Base-by-base conservation (phyloP, 2,329 filamentous ascomycete genomes). In the Aureobasidium uvarum region DNA sequence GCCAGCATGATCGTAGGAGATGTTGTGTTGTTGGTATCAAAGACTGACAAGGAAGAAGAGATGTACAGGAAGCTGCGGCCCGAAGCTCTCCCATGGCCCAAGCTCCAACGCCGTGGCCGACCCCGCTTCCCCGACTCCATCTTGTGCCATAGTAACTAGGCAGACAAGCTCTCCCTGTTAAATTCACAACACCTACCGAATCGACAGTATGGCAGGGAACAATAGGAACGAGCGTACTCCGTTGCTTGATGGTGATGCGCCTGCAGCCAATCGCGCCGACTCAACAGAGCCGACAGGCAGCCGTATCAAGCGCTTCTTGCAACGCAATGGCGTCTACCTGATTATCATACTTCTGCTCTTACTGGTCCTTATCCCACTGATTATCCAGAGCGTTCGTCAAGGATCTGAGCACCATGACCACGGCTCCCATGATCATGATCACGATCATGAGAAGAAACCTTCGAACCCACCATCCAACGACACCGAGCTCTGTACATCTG, bases 401-500 rank as follows among this genome's bases (percentile, higher is more conserved):
- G 36, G 50, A 23, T 25, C 23, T 33, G 28, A 16, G 3, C 38
- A 55, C 14, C 48, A 55, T 20, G 50, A 48, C 14, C 48, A 55
- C 14, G 31, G 10, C 5, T 20, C 50, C 20, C 50, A 52, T 20
- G 50, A 52, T 36, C 50, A 52, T 20, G 28, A 50, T 2, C 10
- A 31, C 14, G 11, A 28, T 11, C 58, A 31, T 28, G 58, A 41
- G 6, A 51, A 62, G 20, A n/a, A 20, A 28, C 60, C 60, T n/a
- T 64, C 60, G 2, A 16, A n/a, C 13, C n/a, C 51, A 25, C 20
- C 51, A 52, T 14, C 20, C 8, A 58, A 58, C 28, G 31, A 36
- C 3, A 64, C 60, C 13, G 50, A 64, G 60, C 36, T 64, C 16
- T 64, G 60, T n/a, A 64, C 60, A 55, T 64, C 60, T 14, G 60